These are phyloP conservation scores for Fusarium keratoplasticum DNA, from an alignment of 2,329 filamentous ascomycete genomes.

Conservation along the genomic window DNA sequence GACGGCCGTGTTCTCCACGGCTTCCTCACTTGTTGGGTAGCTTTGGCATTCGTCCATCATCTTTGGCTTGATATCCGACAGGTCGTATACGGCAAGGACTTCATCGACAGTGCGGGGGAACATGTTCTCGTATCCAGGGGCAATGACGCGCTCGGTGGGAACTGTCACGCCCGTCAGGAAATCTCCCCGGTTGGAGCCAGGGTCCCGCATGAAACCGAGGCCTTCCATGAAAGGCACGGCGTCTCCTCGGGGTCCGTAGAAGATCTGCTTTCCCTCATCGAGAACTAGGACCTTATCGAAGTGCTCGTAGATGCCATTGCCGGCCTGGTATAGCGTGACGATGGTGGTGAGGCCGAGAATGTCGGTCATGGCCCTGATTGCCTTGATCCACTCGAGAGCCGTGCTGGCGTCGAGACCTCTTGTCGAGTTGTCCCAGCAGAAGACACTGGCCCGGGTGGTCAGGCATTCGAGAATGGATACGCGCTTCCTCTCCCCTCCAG, in stretches of 20 bases:
- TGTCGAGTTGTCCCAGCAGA: conserved; percentile 79
- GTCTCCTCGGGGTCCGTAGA: conserved; percentile 38
- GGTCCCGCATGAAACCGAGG: conserved; percentile 67
- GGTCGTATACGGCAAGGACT: conserved; percentile 49
- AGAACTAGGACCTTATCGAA: conserved; percentile 78
- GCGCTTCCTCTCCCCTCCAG: conserved; percentile 62
- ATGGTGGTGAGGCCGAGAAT: conserved; percentile 67
- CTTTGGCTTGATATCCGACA: conserved; percentile 33
- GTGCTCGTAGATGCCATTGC: conserved; percentile 52
- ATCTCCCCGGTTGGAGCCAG: conserved; percentile 73
- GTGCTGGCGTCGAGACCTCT: conserved; percentile 73
- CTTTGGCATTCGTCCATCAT: conserved; percentile 47
- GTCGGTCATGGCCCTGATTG: conserved; percentile 69
- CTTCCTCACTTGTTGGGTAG: conserved; percentile 41
- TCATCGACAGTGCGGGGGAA: conserved; percentile 51
- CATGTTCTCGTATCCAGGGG: conserved; percentile 46
- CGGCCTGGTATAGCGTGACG: conserved; percentile 74
- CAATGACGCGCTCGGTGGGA: conserved; percentile 48
- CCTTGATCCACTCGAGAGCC: conserved; percentile 74
- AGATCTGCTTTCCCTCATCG: conserved; percentile 76
- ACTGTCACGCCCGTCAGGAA: conserved; percentile 70
- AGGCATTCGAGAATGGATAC: conserved; percentile 51
- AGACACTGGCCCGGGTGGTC: conserved; percentile 57
- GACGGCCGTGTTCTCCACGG: conserved; percentile 30
- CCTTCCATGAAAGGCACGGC: conserved; percentile 42